Evolutionary conservation across 805 yeast species (phyloP).

Genomic region (Metschnikowia noctiluminum): DNA sequence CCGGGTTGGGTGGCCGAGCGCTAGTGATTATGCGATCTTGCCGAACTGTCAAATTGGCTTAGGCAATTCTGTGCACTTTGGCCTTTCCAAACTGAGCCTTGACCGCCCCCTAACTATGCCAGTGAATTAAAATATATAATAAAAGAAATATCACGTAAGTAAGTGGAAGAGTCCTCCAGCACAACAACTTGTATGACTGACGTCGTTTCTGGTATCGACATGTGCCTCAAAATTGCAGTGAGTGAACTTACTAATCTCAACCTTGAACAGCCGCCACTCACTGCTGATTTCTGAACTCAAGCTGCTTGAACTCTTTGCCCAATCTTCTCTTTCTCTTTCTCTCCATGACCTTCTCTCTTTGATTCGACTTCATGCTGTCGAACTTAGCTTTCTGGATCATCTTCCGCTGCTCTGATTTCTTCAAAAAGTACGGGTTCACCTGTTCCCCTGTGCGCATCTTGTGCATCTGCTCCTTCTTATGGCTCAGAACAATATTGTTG

Average conservation of each 20-base stretch:
- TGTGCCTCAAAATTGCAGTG: neutral
- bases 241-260: neutral
- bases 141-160: too few relatives aligned
- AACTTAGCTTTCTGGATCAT: slow-evolving; percentile 75
- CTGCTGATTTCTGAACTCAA: slow-evolving; percentile 30
- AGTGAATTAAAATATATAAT: too few relatives aligned
- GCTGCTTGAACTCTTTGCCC: slow-evolving; percentile 71
- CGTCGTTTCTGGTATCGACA: neutral
- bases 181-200: neutral
- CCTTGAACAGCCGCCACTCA: slow-evolving; percentile 1
- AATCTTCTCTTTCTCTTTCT: slow-evolving; percentile 82
- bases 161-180: too few relatives aligned
- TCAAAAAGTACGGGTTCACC: slow-evolving; percentile 54
- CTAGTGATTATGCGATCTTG: neutral
- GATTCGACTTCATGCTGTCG: slow-evolving; percentile 65
- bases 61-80: neutral
- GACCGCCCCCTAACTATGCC: neutral
- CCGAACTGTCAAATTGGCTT: neutral
- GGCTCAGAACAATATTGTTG: slow-evolving; percentile 56
- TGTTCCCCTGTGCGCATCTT: slow-evolving; percentile 48
- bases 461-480: slow-evolving; percentile 49
- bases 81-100: neutral
- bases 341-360: slow-evolving; percentile 79
- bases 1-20: too few relatives aligned
- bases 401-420: slow-evolving; percentile 67